Base-by-base conservation (phyloP, 192 early-diverging fungal species). In the Backusella mclennaniae region DNA sequence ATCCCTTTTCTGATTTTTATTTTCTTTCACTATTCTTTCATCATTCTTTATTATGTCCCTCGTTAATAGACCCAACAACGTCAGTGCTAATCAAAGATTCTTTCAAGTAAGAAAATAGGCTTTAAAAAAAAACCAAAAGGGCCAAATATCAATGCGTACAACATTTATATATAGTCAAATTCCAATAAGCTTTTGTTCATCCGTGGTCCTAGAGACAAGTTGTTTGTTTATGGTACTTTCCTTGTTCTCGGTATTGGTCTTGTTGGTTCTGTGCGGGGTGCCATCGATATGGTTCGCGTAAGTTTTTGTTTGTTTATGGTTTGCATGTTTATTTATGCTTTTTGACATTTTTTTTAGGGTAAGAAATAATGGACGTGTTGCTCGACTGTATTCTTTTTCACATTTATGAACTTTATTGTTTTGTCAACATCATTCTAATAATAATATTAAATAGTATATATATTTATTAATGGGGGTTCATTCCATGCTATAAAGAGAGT, bases 131-230 rank as follows among this genome's bases (percentile, higher is more conserved):
- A 39, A 39, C 9, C 36, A n/a, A 19, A 49, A 49, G 6, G 6
- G 17, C 19, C 17, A 49, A n/a, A 19, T 15, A 49, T n/a, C 46
- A 17, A 49, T n/a, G 19, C 6, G n/a, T 49, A 6, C 15, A 6
- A 6, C 4, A 4, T n/a, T 49, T 49, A 19, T 49, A 14, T 35
- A 29, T 72, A 83, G 82, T 78, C 82, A 63, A 75, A 66, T 42
- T 76, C 74, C 73, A 73, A 79, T 29, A 74, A 68, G 7, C 78
- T 71, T 66, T 73, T 83, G 46, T 83, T 75, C 75, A 44, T 83
- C 6, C 74, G 78, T 78, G 78, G 82, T 71, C 82, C 78, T 59
- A 76, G 77, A 76, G 82, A 83, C 68, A 76, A 75, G 59, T 29
- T 83, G 26, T 75, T 83, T 23, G 78, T 71, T 67, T 76, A 75